Evolutionary conservation across 164 flowering plant genomes (phyloP), one percentile per base, ranked within the genome.

Genomic region (Stephania cephalantha): DNA sequence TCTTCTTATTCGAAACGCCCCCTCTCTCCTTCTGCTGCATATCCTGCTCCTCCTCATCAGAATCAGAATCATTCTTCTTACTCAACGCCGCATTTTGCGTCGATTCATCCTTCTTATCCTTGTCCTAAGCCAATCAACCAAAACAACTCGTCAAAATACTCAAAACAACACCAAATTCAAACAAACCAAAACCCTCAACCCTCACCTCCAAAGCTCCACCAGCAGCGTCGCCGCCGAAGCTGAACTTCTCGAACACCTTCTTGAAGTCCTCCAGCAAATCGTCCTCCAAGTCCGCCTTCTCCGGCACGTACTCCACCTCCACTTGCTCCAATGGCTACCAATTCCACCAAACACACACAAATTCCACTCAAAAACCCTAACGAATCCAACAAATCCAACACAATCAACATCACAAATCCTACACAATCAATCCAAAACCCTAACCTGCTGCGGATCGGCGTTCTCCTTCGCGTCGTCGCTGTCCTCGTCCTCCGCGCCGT

Each of bases 21-120:
- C 86, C 53, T 69, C 46, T 92, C 81, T 96, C 99, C 74, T 94
- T 96, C 75, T 82, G 91, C 45, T 81, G 85, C 46, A 77, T 72
- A 80, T 94, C 97, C 69, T 86, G 91, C 67, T 92, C 98, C 78
- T 94, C 99, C 74, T 94, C 96, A 6, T 94, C 98, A 3, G 92
- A 86, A 76, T 93, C 99, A 6, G 97, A 91, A 79, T 89, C 90
- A 29, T 25, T 80, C 71, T 89, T 91, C 84, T 87, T 92, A 18
- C 82, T 87, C 18, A 81, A 45, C 2, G 85, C 83, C 30, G 85
- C 88, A 83, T 83, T 81, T 66, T 78, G 67, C 11, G 85, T 91
- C 42, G 85, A 78, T 76, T 87, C 97, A 80, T 91, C 97, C 74
- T 89, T 90, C 65, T 86, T 89, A 68, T 86, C 94, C 77, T 83